Conservation (phyloP, 1,139 yeast species). For the Hansenula lynferdii region DNA sequence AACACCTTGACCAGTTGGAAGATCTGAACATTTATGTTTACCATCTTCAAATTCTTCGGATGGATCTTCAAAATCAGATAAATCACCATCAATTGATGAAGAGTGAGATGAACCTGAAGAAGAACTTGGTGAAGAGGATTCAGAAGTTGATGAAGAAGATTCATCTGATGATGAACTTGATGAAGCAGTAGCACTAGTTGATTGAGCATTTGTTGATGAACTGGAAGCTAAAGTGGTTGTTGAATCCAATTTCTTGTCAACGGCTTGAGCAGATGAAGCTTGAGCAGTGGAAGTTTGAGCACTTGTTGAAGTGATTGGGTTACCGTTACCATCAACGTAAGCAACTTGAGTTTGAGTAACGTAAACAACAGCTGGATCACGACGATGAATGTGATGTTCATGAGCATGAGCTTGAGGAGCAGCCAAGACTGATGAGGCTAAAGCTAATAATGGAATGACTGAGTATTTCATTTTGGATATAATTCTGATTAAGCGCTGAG, state of each 20-base stretch:
- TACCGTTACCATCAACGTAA: conserved; percentile 35
- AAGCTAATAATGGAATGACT: conserved; percentile 23
- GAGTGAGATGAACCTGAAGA: conserved; percentile 31
- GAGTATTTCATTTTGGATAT: conserved; percentile 20
- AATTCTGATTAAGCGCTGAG: background rate
- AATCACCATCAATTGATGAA: conserved; percentile 44
- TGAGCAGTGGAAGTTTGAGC: conserved; percentile 20
- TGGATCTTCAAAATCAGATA: conserved; percentile 49
- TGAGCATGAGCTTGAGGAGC: conserved; percentile 41
- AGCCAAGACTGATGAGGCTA: conserved; percentile 34
- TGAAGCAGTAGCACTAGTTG: conserved; percentile 9
- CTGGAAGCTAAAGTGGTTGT: conserved; percentile 18
- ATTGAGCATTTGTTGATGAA: conserved; percentile 20
- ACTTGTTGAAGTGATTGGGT: conserved; percentile 23
- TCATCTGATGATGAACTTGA: conserved; percentile 20
- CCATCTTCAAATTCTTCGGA: conserved; percentile 73
- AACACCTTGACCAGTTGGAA: conserved; percentile 94
- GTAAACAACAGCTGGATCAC: conserved; percentile 49
- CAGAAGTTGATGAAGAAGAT: conserved; percentile 21
- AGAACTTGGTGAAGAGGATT: conserved; percentile 26
- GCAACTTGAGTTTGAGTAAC: conserved; percentile 50
- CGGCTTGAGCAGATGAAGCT: conserved; percentile 6
- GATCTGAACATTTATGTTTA: conserved; percentile 61
- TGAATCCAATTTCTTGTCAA: background rate
- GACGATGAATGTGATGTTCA: conserved; percentile 51